Evolutionary conservation across 225 moss, liverwort and hornwort genomes (phyloP), one percentile per base, ranked within the genome.

Genomic region (Polytrichum commune): DNA sequence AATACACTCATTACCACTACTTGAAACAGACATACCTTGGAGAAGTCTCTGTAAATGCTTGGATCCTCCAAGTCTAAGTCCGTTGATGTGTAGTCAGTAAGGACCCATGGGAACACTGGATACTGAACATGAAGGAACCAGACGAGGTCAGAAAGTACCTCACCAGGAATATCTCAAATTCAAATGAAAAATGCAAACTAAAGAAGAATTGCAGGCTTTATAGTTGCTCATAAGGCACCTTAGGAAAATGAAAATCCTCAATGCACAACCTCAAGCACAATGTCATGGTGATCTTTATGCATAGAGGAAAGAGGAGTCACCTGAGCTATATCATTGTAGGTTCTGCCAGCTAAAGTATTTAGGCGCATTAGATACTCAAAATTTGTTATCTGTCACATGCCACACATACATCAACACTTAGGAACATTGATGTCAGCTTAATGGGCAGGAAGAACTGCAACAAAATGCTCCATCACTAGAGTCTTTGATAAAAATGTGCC

Each of bases 361-460:
- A 98, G 87, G 78, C 86, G 95, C 91, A 98, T 93, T 75, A 98
- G 78, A 64, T 98, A 98, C 83, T 98, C 95, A 71, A 98, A 98
- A 86, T 98, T 98, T 91, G 85, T 91, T 54, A 98, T 98, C 98
- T 98, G 93, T 72, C 74, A 64, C 71, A 32, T 62, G 32, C 46
- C 46, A 46, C 46, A 46, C 46, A 46, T 46, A 46, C 46, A 46
- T 27, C 32, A 66, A 7, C 66, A 3, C 38, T 10, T 38, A 35
- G 35, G 35, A 35, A 13, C 46, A 46, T 46, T 46, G 13, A 46
- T 46, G 16, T 13, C 3, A 46, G 46, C 13, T 16, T 46, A 46
- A 16, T 46, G 46, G 16, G 46, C 4, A 13, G 13, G 16, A 46
- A 16, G 46, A 10, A 46, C 46, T 3, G 16, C 46, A 38, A 46